Evolutionary conservation across 371 early-diverging fungal species (phyloP).

Genomic region (Syncephalastrum monosporum): DNA sequence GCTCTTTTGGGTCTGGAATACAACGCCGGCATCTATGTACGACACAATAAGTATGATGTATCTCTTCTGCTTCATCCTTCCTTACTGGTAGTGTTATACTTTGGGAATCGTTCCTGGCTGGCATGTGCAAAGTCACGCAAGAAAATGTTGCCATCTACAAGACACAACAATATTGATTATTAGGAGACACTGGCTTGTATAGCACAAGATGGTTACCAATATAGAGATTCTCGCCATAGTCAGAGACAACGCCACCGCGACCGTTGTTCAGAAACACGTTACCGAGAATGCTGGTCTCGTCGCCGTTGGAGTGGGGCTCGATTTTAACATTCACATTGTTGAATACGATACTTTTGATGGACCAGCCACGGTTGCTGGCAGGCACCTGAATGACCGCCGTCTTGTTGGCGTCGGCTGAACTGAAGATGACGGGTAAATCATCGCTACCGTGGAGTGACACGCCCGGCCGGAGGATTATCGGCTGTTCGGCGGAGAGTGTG

Average conservation of each 20-base stretch:
- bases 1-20: constrained; percentile 35
- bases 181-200: not conserved
- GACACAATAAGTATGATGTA: not conserved
- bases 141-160: constrained; percentile 41
- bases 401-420: constrained; percentile 3
- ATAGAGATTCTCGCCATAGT: constrained; percentile 24
- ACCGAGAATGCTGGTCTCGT: constrained; percentile 30
- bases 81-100: constrained; percentile 34
- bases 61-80: constrained; percentile 1
- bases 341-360: constrained; percentile 39
- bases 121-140: constrained; percentile 35
- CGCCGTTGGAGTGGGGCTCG: constrained; percentile 22
- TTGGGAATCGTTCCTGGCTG: constrained; percentile 21
- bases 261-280: constrained; percentile 42
- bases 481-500: not conserved
- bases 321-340: constrained; percentile 40
- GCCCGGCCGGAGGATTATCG: constrained; percentile 14
- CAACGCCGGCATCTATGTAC: constrained; percentile 28
- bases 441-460: constrained; percentile 17
- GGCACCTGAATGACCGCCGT: constrained; percentile 20
- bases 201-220: constrained; percentile 24
- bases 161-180: not conserved
- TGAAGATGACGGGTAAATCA: constrained; percentile 14
- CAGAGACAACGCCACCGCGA: constrained; percentile 28
- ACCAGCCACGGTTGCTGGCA: constrained; percentile 27